These are phyloP conservation scores for Alopecurus myosuroides DNA, from an alignment of 176 grass and related monocot species.

Conservation along the genomic window DNA sequence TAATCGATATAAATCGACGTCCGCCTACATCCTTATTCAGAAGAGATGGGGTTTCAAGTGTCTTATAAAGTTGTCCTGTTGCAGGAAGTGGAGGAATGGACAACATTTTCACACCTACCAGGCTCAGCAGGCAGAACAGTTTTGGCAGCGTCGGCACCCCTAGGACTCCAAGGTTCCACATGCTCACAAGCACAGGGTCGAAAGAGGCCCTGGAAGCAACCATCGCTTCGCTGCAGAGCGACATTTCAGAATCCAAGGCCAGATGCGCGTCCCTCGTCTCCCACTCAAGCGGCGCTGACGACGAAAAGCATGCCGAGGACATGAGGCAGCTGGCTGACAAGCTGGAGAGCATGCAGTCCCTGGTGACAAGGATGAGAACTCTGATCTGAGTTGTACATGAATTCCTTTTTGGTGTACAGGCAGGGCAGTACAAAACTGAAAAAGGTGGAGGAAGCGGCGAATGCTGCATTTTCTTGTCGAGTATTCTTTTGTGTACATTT, in stretches of 20 bases:
- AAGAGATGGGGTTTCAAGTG: background rate
- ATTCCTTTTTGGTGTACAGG: constrained; percentile 25
- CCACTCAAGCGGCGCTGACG: constrained; percentile 28
- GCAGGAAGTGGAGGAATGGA: constrained; percentile 80
- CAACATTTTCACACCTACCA: constrained; percentile 61
- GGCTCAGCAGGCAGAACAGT: constrained; percentile 83
- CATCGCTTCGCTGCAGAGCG: constrained; percentile 57
- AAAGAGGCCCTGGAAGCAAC: constrained; percentile 63
- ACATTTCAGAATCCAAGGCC: constrained; percentile 66
- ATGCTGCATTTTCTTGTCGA: constrained; percentile 19
- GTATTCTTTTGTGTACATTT: constrained; percentile 54
- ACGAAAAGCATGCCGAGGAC: constrained; percentile 34
- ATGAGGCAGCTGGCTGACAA: constrained; percentile 54
- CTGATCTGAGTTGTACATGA: constrained; percentile 44
- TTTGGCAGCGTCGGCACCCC: constrained; percentile 71
- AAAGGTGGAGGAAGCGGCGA: constrained; percentile 40
- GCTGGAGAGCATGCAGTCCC: constrained; percentile 81
- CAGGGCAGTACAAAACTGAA: constrained; percentile 1
- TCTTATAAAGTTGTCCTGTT: constrained; percentile 18
- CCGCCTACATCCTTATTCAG: too few species aligned
- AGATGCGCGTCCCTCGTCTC: constrained; percentile 56
- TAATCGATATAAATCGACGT: too few species aligned
- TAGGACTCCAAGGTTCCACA: constrained; percentile 47
- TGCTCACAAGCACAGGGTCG: constrained; percentile 11
- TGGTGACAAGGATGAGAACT: constrained; percentile 62